Evolutionary conservation across 2,329 filamentous ascomycete genomes (phyloP).

Genomic region (Podosphaera leucotricha): DNA sequence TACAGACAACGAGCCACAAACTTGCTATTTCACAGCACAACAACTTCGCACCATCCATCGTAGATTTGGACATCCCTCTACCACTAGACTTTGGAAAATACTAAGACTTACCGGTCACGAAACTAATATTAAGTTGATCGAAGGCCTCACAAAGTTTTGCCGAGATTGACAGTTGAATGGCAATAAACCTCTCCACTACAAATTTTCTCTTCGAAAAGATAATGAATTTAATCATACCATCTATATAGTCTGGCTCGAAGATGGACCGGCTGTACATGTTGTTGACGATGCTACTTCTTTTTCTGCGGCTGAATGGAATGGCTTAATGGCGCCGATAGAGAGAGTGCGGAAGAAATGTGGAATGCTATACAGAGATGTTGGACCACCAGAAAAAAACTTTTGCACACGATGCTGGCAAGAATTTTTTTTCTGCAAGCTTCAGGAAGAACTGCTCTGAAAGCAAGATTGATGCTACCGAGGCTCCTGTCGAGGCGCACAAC

Average conservation of each 20-base stretch:
- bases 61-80: neutral
- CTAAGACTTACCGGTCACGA: neutral
- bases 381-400: conserved; percentile 1
- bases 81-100: neutral
- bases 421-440: conserved; percentile 3
- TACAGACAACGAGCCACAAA: neutral
- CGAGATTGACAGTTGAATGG: neutral
- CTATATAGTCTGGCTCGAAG: conserved; percentile 1
- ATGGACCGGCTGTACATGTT: neutral
- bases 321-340: too few species aligned
- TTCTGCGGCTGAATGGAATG: neutral
- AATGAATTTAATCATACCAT: conserved; percentile 1
- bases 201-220: neutral
- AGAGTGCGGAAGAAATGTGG: neutral
- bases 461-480: neutral
- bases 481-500: conserved; percentile 1
- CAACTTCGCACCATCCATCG: neutral
- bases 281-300: neutral
- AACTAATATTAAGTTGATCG: neutral
- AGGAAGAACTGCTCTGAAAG: neutral
- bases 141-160: neutral
- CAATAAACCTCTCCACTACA: neutral
- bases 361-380: conserved; percentile 1
- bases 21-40: neutral
- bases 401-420: conserved; percentile 2